phyloP scores from a whole-genome alignment of 371 early-diverging fungal genomes.

The Basidiobolus meristosporus region DNA sequence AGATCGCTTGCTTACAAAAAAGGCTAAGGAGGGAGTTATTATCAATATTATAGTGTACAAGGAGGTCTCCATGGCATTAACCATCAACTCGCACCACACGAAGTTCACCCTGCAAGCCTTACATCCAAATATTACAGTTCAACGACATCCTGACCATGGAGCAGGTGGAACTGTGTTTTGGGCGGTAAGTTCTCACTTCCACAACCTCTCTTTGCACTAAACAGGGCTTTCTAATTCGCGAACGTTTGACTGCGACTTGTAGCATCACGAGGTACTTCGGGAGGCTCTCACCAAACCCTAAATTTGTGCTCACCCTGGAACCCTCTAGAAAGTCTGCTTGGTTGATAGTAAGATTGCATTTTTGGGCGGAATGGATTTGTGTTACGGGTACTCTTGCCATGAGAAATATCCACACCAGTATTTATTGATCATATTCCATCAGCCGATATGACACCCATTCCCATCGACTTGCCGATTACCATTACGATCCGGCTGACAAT shows the following conservation, averaged over 20 bases:
- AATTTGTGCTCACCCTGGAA: constrained; percentile 16
- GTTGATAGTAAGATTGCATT: constrained; percentile 72
- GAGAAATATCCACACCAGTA: no score
- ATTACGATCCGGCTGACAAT: constrained; percentile 18
- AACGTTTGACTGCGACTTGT: not conserved
- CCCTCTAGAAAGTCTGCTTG: constrained; percentile 58
- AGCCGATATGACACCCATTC: constrained; percentile 70
- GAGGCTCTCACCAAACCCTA: constrained; percentile 21
- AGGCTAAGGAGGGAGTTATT: constrained; percentile 75
- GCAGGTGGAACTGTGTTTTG: constrained; percentile 56
- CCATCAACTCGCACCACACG: constrained; percentile 65
- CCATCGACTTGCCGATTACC: constrained; percentile 62
- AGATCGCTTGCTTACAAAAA: constrained; percentile 58
- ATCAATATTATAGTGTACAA: constrained; percentile 83
- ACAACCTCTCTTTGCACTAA: no score
- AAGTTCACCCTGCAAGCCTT: constrained; percentile 53
- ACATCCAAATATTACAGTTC: constrained; percentile 68
- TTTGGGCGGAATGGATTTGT: constrained; percentile 81
- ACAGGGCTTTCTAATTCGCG: no score
- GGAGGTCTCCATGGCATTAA: constrained; percentile 64
- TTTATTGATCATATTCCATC: not conserved
- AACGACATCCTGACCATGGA: constrained; percentile 69
- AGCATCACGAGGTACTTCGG: constrained; percentile 23
- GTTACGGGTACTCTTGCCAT: constrained; percentile 34
- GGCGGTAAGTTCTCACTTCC: constrained; percentile 17